phyloP scores from a whole-genome alignment of 495 filamentous ascomycete genomes.

The Bathelium albidoporum region DNA sequence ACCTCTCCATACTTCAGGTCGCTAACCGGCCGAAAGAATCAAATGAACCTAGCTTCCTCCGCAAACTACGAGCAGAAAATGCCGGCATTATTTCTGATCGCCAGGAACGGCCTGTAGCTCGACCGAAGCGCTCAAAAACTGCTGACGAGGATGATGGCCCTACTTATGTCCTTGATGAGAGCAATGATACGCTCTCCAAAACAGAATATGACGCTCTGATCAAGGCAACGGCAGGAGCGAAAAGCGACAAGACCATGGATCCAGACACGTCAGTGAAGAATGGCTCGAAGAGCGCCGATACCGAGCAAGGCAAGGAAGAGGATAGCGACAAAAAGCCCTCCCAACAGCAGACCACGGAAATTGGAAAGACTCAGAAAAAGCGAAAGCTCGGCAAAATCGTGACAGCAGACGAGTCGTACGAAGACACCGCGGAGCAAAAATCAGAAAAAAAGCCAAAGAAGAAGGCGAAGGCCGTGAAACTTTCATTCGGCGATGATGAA shows the following conservation, averaged over 20 bases:
- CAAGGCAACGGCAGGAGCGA: conserved; percentile 13
- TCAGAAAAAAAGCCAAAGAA: conserved; percentile 28
- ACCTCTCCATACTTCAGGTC: neutral
- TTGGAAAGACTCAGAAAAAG: conserved; percentile 22
- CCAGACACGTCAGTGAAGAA: neutral
- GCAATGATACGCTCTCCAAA: conserved; percentile 32
- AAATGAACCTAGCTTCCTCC: conserved; percentile 32
- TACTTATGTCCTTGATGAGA: conserved; percentile 40
- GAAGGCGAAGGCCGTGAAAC: conserved; percentile 32
- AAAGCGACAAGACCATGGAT: neutral
- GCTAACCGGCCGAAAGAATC: conserved; percentile 22
- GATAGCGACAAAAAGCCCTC: neutral
- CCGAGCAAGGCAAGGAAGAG: neutral
- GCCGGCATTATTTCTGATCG: conserved; percentile 26
- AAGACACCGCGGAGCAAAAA: conserved; percentile 6
- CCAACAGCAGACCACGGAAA: conserved; percentile 16
- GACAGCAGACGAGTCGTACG: conserved; percentile 19
- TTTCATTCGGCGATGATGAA: conserved; percentile 31
- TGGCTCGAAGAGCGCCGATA: neutral
- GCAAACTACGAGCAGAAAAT: conserved; percentile 33
- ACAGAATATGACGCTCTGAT: conserved; percentile 35
- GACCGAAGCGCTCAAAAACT: conserved; percentile 29
- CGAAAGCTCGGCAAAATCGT: conserved; percentile 29
- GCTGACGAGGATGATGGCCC: conserved; percentile 38
- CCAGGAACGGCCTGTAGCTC: conserved; percentile 34